A percentile compares a stretch with the other conserved stretches of the same genome.
phyloP scores from a whole-genome alignment of 257 asterid genomes.

The Solanum verrucosum region DNA sequence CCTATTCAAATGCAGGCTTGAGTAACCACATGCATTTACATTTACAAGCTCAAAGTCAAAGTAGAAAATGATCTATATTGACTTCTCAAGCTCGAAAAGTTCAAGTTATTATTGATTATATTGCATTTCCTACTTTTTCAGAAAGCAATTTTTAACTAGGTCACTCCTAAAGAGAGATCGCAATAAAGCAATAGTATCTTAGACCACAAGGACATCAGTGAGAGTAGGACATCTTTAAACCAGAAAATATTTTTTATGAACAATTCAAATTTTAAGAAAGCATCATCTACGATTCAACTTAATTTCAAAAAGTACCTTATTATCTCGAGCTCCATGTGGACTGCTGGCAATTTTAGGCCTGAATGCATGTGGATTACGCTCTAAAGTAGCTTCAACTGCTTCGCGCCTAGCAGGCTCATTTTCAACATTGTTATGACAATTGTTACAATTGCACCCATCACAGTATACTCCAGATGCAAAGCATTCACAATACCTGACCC shows the following conservation, averaged over 20 bases:
- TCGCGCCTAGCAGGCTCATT: conserved; percentile 81
- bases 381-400: conserved; percentile 86
- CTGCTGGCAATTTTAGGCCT: conserved; percentile 93
- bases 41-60: neutral
- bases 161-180: neutral
- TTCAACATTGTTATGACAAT: conserved; percentile 80
- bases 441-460: conserved; percentile 88
- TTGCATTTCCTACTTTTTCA: neutral
- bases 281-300: neutral
- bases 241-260: neutral
- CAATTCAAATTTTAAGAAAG: neutral
- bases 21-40: neutral
- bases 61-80: neutral
- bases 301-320: conserved; percentile 41
- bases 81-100: neutral
- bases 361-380: conserved; percentile 93
- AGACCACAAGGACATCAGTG: neutral
- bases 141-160: neutral
- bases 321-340: conserved; percentile 81
- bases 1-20: neutral
- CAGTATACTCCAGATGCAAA: conserved; percentile 93
- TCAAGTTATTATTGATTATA: neutral
- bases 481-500: conserved; percentile 91
- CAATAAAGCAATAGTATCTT: neutral
- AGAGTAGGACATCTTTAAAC: neutral